phyloP scores from a whole-genome alignment of 2,329 filamentous ascomycete genomes.

The Dothistroma septosporum region DNA sequence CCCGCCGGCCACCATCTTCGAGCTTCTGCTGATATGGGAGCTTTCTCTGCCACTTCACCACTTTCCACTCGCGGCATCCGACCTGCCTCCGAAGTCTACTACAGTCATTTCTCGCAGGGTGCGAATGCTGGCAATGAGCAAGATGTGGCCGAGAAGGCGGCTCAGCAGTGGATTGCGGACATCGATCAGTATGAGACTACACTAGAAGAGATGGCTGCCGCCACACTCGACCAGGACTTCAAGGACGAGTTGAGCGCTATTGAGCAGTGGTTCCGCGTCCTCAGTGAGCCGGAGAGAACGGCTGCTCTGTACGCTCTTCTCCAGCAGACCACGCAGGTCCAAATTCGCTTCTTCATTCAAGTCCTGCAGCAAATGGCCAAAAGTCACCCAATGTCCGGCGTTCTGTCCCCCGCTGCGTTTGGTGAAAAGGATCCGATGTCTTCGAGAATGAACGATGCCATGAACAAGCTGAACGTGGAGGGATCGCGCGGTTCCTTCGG shows the following conservation, averaged over 20 bases:
- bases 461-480: constrained; percentile 89
- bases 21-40: constrained; percentile 92
- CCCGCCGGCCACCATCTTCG: constrained; percentile 75
- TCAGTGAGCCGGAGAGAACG: constrained; percentile 94
- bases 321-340: constrained; percentile 97
- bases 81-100: constrained; percentile 88
- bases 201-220: constrained; percentile 96
- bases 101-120: constrained; percentile 68
- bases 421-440: constrained; percentile 97
- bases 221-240: constrained; percentile 98
- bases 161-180: constrained; percentile 97
- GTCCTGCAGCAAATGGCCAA: constrained; percentile 99
- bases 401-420: constrained; percentile 90
- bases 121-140: constrained; percentile 67
- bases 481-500: constrained; percentile 80
- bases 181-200: constrained; percentile 99
- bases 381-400: constrained; percentile 92
- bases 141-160: constrained; percentile 86
- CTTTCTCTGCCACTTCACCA: constrained; percentile 61
- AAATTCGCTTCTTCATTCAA: constrained; percentile 98
- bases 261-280: constrained; percentile 97
- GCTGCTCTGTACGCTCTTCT: constrained; percentile 91
- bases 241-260: constrained; percentile 98
- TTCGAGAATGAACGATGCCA: constrained; percentile 88
- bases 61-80: constrained; percentile 75